Percentiles rank a stretch among this genome's conserved stretches.
Evolutionary conservation across 179 eudicot species (phyloP).

Genomic region (Beta lomatogona): DNA sequence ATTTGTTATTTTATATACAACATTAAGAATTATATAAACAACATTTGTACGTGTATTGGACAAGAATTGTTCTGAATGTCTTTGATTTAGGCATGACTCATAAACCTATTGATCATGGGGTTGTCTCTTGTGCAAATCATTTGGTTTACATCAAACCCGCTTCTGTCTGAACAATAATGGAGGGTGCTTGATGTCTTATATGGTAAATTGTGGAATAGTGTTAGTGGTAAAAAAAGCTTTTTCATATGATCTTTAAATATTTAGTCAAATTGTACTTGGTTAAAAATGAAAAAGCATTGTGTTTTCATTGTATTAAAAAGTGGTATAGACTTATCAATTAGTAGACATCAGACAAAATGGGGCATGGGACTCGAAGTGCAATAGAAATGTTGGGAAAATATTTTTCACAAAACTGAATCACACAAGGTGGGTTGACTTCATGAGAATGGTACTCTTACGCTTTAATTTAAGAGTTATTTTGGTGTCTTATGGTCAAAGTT

Average conservation of each 20-base stretch:
- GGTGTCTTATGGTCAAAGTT: neutral
- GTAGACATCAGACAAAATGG: no score
- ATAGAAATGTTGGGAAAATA: neutral
- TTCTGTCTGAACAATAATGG: neutral
- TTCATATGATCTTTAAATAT: neutral
- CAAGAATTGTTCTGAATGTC: no score
- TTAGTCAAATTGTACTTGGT: neutral
- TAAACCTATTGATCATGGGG: no score
- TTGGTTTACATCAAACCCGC: neutral
- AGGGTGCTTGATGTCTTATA: neutral
- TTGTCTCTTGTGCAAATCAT: neutral
- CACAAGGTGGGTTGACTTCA: neutral
- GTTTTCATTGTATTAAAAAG: neutral
- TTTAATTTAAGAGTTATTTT: neutral
- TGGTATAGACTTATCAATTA: neutral
- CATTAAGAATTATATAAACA: no score
- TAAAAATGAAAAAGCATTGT: neutral
- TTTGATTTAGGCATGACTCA: no score
- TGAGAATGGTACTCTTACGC: neutral
- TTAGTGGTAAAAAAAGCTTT: no score
- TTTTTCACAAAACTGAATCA: neutral
- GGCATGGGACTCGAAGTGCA: neutral
- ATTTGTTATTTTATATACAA: no score
- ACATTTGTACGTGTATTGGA: no score
- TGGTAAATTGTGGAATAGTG: no score